Evolutionary conservation across 306 rosid genomes (phyloP), one percentile per base, ranked within the genome.

Genomic region (Quercus berberidifolia): DNA sequence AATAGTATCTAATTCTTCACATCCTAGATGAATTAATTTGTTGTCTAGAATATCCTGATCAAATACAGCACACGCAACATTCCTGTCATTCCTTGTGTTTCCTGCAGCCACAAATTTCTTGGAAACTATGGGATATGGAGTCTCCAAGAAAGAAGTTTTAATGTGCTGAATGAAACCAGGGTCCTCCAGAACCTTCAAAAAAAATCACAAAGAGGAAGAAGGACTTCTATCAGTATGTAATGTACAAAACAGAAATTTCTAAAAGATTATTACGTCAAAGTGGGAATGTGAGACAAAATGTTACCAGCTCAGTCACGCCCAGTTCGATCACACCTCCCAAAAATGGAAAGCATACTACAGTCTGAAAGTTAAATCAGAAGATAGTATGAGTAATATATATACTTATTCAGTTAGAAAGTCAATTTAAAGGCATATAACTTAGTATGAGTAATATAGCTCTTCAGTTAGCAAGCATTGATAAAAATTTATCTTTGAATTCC

Each of bases 341-440:
- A 84, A 88, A 84, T 26, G 98, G 98, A 87, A 93, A 91, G 84
- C 98, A 93, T 73, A 87, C 89, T 65, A 91, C 87, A 41, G 98
- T 93, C 97, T 93, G 87, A 76, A 88, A 82, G 25, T 73, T 63
- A 43, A 89, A 52, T 52, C 54, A 79, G 77, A 75, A 77, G 41
- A 67, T 73, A 58, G 65, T 26, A 82, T 52, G 62, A 77, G 69
- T 57, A 52, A 31, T 69, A n/a, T 12, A 11, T 41, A 41, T 41
- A 41, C 31, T 1, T 65, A 38, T 63, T 52, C 20, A 46, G 26
- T 31, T 30, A 13, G 9, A 30, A 59, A 15, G 8, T 57, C 41
- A 35, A 35, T 35, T 55, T 10, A 78, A 41, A 41, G 46, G 46
- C 46, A 8, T 41, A 41, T 41, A 41, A 41, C 46, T 41, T 73